Base-by-base conservation (phyloP, 352 stramenopile genomes). In the Pythium myriotylum region DNA sequence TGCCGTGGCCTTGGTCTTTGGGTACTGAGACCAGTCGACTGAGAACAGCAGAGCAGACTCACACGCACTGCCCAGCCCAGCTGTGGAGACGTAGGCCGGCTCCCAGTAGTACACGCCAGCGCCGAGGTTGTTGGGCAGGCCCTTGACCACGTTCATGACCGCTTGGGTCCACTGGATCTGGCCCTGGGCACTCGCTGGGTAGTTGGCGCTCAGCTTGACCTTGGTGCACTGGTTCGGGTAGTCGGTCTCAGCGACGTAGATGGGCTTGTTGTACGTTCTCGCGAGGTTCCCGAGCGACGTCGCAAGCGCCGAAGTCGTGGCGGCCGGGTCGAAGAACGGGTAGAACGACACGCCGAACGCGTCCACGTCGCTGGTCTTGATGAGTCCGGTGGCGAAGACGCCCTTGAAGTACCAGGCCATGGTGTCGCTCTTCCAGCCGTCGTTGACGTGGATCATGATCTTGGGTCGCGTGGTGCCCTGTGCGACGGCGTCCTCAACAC, bases 151-250 rank as follows among this genome's bases (percentile, higher is more conserved):
- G n/a, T 40, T 23, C 14, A 55, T 45, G 3, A 55, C 48, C n/a
- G 48, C 48, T 20, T 39, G 35, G 27, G 48, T 55, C 48, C 48
- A 55, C 32, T 55, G 48, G 16, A 55, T n/a, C 48, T 55, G 48
- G 48, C 48, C 48, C 19, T 19, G 29, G 1, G 48, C 12, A 20
- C 48, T 55, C 48, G 48, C 13, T 1, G 48, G 48, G 48, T 55
- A 55, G 48, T 33, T 55, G 29, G 48, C 48, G 17, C 27, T 43
- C 2, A 55, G 29, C 48, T 55, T 42, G 48, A 55, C 48, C 48
- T 55, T 55, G 48, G 48, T 55, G 48, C 48, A 55, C 48, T 55
- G n/a, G 48, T 19, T 55, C 48, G 48, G 48, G 48, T 55, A 55
- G 48, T 55, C 48, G 48, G 48, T 55, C 32, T 55, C 48, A 20